Conservation (phyloP, 108 stramenopile species). For the Seminavis robusta region DNA sequence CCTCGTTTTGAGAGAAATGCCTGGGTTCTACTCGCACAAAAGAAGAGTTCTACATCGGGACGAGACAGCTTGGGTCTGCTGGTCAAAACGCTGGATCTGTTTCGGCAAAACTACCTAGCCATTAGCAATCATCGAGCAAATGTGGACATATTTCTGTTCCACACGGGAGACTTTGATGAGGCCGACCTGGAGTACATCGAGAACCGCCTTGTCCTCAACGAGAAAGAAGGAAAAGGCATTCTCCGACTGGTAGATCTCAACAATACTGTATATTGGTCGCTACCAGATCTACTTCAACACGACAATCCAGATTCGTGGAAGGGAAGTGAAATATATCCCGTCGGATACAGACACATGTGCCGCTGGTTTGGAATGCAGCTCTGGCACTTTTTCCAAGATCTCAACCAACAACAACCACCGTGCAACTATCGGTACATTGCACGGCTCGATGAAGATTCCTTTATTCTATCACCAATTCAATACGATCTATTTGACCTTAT, state of each 20-base stretch:
- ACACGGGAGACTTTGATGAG: slow-evolving; percentile 13
- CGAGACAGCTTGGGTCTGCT: slow-evolving; percentile 6
- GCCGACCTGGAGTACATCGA: neutral
- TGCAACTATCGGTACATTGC: slow-evolving; percentile 31
- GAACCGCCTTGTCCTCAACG: neutral
- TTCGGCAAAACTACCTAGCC: slow-evolving; percentile 25
- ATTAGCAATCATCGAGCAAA: slow-evolving; percentile 1
- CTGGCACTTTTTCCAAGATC: slow-evolving; percentile 20
- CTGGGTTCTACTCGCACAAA: slow-evolving; percentile 11
- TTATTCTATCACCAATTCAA: slow-evolving; percentile 24
- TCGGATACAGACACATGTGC: slow-evolving; percentile 53
- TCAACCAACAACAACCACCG: neutral
- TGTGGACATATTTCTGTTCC: slow-evolving; percentile 13
- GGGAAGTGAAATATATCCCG: slow-evolving; percentile 10
- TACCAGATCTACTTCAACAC: slow-evolving; percentile 3
- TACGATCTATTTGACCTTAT: slow-evolving; percentile 49
- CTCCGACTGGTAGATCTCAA: neutral
- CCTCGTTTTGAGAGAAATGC: too few species aligned
- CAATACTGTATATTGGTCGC: neutral
- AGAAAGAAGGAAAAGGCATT: neutral
- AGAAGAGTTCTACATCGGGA: neutral
- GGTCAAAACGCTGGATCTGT: slow-evolving; percentile 17
- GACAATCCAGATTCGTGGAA: slow-evolving; percentile 9
- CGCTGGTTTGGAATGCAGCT: slow-evolving; percentile 38
- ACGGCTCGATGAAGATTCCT: slow-evolving; percentile 54